Base-by-base conservation (phyloP, 2,329 filamentous ascomycete genomes). In the Aphanocladium album region DNA sequence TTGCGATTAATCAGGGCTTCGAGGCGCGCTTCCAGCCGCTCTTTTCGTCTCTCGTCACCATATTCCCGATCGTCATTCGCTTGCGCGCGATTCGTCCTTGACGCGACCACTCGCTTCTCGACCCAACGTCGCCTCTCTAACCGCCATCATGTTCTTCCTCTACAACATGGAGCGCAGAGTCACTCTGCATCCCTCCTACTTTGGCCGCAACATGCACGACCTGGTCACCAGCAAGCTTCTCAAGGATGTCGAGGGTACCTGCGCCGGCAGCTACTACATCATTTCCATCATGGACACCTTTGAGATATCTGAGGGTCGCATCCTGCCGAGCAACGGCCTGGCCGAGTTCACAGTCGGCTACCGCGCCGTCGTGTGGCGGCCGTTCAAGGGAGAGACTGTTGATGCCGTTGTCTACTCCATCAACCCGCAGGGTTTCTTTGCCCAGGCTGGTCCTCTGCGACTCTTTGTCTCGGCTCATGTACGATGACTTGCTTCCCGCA, bases 241-340 rank as follows among this genome's bases (percentile, higher is more conserved):
- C 65, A 89, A 90, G 71, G 93, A 98, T 72, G 91, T 97, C 64
- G 95, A 99, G 77, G 95, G 95, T 25, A 93, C 90, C 46, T 97
- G 93, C 76, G 95, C 92, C 3, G 95, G 95, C 62, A 91, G 91
- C 73, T 97, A 96, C 80, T 98, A 95, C 76, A 96, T 99, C 72
- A 95, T 99, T 69, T 95, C 92, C 71, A 96, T 99, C 70, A 93
- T 99, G 86, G 93, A 97, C 75, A 90, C 93, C 53, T 93, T 96
- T 70, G 90, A 97, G 67, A 93, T 98, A 70, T 96, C 91, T 17
- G 92, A 96, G 71, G 93, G 93, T 14, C 89, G 91, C 67, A 93
- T 99, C 64, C 84, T 97, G 60, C 93, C 95, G 3, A 91, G 93
- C 9, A 96, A 89, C 64, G 95, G 93, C 11, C 83, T 96, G 67